Evolutionary conservation across 1,284 basidiomycete species (phyloP), one percentile per base, ranked within the genome.

Genomic region (Puccinia novopanici): DNA sequence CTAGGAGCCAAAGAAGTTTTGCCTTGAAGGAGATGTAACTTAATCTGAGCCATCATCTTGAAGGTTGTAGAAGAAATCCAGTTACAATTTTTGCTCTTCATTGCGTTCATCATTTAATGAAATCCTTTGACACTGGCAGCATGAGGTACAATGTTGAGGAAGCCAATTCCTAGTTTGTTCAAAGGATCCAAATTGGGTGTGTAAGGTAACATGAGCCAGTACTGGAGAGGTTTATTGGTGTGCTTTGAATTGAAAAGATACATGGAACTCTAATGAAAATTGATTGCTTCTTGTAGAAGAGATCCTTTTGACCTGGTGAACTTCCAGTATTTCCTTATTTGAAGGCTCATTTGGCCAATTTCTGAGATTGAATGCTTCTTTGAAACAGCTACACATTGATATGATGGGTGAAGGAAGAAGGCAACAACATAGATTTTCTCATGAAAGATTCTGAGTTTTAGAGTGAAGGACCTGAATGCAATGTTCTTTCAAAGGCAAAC

Each of bases 361-460:
- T 74, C 54, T 24, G 52, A n/a, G 34, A 74, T 30, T 10, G 72
- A n/a, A n/a, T 74, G 72, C 34, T 59, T 55, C 13, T 72, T 54
- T 50, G 70, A 72, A 6, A 72, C 48, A 34, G 54, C 30, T 42
- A 74, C 54, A 34, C 27, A 22, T 4, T 22, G 54, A 27, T 74
- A 74, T 13, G 10, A 13, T 22, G 54, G 72, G 48, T 71, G 68
- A 30, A 74, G 72, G 19, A 65, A 75, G 27, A 75, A 75, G 10
- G 74, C 74, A 22, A 65, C 48, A 22, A 75, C 45, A 65, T 75
- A 75, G n/a, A 75, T 65, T 24, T 75, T 59, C 8, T 45, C 59
- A 17, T 65, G 37, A 42, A 1, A 65, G 10, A 63, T 13, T 13
- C 48, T 57, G n/a, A 22, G 57, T 65, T n/a, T 52, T 45, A 13